Percentiles rank a stretch among this genome's conserved stretches.
These are phyloP conservation scores for Oxyria digyna DNA, from an alignment of 148 eudicot genomes.

Conservation along the genomic window DNA sequence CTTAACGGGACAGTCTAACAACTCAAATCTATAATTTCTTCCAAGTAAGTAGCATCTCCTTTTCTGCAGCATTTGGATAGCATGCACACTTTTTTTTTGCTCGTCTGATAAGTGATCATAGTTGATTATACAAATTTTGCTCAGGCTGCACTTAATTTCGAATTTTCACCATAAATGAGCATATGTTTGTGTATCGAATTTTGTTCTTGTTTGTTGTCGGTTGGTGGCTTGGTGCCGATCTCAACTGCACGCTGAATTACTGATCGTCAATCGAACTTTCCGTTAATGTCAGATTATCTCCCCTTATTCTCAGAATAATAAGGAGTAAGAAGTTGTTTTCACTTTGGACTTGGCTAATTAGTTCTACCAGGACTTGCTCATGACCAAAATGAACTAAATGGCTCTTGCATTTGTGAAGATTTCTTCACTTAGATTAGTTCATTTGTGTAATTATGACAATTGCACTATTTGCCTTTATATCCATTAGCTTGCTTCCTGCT, in stretches of 20 bases:
- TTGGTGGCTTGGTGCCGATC: not conserved
- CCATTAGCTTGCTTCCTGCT: too few species aligned
- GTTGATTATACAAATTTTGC: not conserved
- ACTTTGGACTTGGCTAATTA: not conserved
- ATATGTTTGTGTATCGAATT: not conserved
- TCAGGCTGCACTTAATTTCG: too few species aligned
- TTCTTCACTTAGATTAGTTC: not conserved
- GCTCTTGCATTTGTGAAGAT: not conserved
- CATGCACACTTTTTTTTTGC: not conserved
- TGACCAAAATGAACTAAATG: not conserved
- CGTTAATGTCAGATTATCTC: not conserved
- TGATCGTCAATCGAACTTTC: not conserved
- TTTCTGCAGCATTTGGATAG: not conserved
- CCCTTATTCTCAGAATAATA: not conserved
- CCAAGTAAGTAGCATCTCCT: not conserved
- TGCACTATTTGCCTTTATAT: too few species aligned
- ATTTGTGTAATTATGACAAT: not conserved
- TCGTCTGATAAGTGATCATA: not conserved
- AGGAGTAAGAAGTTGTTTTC: not conserved
- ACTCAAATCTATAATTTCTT: not conserved
- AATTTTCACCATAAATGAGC: not conserved
- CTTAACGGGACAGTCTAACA: not conserved
- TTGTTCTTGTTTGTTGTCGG: not conserved
- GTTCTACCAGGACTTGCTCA: not conserved
- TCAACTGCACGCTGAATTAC: not conserved